A percentile compares a stretch with the other conserved stretches of the same genome.
Conservation (phyloP, 768 basidiomycete genomes). For the Kwoniella botswanensis region DNA sequence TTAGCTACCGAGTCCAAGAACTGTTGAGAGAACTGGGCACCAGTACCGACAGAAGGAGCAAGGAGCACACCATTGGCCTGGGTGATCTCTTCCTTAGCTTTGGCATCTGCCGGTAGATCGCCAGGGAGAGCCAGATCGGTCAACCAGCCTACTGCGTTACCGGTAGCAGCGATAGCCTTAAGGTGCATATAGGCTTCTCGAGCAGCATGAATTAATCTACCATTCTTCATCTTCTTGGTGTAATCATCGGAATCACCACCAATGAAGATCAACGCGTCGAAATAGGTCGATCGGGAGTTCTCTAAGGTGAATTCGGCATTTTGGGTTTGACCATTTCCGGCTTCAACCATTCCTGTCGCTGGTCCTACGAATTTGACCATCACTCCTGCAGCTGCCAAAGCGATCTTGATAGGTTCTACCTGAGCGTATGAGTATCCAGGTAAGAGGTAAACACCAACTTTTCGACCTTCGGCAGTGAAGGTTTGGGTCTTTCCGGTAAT, state of each 20-base stretch:
- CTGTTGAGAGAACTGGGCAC: conserved; percentile 52
- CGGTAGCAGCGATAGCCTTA: conserved; percentile 79
- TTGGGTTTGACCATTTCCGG: conserved; percentile 55
- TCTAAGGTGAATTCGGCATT: conserved; percentile 66
- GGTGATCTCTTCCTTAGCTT: conserved; percentile 40
- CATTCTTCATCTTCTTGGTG: conserved; percentile 68
- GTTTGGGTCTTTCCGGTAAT: conserved; percentile 53
- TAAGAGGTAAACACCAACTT: conserved; percentile 72
- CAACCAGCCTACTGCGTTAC: conserved; percentile 61
- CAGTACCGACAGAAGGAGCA: conserved; percentile 50
- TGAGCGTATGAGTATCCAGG: conserved; percentile 74
- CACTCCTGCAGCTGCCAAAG: conserved; percentile 65
- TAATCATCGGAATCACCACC: conserved; percentile 65
- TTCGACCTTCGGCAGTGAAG: conserved; percentile 66
- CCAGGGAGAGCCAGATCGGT: conserved; percentile 59
- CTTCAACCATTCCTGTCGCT: conserved; percentile 66
- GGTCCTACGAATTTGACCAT: conserved; percentile 63
- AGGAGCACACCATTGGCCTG: conserved; percentile 60
- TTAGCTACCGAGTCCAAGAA: conserved; percentile 58
- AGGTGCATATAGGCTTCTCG: conserved; percentile 85
- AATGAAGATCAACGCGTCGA: conserved; percentile 80
- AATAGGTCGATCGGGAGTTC: conserved; percentile 75
- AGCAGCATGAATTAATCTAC: conserved; percentile 78
- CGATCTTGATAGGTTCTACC: conserved; percentile 67
- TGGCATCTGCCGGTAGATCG: conserved; percentile 48